Percentiles rank a stretch among this genome's conserved stretches.
Evolutionary conservation across 495 filamentous ascomycete genomes (phyloP).

Genomic region (Penicillium macrosclerotiorum): DNA sequence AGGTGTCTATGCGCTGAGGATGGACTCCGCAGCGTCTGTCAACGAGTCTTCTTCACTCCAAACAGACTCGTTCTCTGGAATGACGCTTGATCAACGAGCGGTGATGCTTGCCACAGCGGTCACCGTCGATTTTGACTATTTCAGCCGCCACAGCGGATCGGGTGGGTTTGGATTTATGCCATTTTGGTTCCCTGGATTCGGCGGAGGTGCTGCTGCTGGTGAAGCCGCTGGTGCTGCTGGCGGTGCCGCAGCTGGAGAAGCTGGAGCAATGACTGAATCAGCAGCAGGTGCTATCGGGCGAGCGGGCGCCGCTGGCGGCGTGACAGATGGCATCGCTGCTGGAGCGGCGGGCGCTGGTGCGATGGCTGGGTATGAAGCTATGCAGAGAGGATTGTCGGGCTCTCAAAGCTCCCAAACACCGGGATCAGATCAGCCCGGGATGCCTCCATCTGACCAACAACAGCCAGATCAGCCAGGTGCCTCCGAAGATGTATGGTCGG

Average conservation of each 20-base stretch:
- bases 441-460: conserved; percentile 9
- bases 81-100: conserved; percentile 70
- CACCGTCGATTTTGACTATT: conserved; percentile 72
- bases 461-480: conserved; percentile 22
- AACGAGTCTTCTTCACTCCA: conserved; percentile 32
- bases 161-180: conserved; percentile 56
- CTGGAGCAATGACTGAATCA: conserved; percentile 36
- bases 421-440: background rate
- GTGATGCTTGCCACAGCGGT: conserved; percentile 72
- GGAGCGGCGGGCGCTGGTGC: conserved; percentile 53
- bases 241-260: conserved; percentile 39
- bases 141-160: conserved; percentile 56
- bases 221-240: conserved; percentile 40
- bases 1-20: conserved; percentile 65
- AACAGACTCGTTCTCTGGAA: conserved; percentile 34
- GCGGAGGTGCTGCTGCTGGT: conserved; percentile 46
- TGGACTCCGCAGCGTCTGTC: conserved; percentile 58
- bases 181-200: conserved; percentile 56
- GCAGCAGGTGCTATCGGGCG: conserved; percentile 31
- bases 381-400: conserved; percentile 48
- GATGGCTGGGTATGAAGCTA: conserved; percentile 63
- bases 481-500: conserved; percentile 30
- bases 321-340: conserved; percentile 41
- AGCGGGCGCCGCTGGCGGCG: conserved; percentile 31
- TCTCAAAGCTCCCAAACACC: conserved; percentile 14